Base-by-base conservation (phyloP, 148 eudicot genomes). In the Chenopodium suecicum region DNA sequence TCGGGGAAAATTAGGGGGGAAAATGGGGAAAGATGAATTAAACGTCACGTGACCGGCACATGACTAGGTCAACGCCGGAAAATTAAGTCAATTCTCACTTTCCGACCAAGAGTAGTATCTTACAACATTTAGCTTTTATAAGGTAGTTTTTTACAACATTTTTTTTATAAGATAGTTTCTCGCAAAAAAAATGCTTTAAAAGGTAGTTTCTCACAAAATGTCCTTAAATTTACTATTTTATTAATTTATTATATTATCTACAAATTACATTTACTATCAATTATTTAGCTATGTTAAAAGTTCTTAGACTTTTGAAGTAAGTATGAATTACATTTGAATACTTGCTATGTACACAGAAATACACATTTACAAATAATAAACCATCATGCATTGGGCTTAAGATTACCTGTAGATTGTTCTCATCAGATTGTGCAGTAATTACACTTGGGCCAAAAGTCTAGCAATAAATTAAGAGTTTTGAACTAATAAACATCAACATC, bases 401-500 rank as follows among this genome's bases (percentile, higher is more conserved):
- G 66, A 78, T 58, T 79, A 95, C 99, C 98, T 88, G 92, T 89
- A 67, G 27, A 23, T 94, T 91, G 87, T 80, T 94, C 84, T 96
- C 98, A 78, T 94, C 98, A 7, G 99, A 96, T 79, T 94, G 99
- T 41, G 93, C 99, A 82, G 87, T 89, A 32, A 94, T 88, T 85
- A 91, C 29, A 27, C 29, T 27, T 89, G 98, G 92, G 62, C 98
- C 98, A 68, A 90, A 94, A 67, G 93, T 83, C 63, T 83, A 94
- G 93, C 83, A 89, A 81, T 58, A 92, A 90, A 62, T 91, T 76
- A 23, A 98, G 99, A 86, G 89, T 91, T 86, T 89, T 91, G 82
- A 96, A 96, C 99, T 97, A 96, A 75, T 96, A 96, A 23, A 96
- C 92, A 85, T 96, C 99, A 78, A 96, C 98, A 82, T 96, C 99